A percentile compares a stretch with the other conserved stretches of the same genome.
Conservation (phyloP, 345 rosid genomes). For the Hibiscus trionum region DNA sequence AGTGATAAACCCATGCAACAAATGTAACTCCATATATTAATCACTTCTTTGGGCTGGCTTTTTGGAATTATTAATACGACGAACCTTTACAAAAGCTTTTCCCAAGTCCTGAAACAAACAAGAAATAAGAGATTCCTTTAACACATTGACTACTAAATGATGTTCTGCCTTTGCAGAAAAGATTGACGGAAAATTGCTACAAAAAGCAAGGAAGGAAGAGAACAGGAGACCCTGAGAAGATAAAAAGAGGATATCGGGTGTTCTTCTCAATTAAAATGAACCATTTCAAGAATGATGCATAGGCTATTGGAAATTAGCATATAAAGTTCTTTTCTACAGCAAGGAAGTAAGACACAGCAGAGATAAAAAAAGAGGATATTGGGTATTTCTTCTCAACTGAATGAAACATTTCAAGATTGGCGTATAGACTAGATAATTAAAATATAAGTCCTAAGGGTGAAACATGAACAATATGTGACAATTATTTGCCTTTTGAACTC, state of each 20-base stretch:
- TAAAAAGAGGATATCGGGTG: not conserved
- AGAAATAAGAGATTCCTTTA: not conserved
- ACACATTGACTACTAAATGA: not conserved
- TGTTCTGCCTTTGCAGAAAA: not conserved
- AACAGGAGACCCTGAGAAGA: not conserved
- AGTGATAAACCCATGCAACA: not conserved
- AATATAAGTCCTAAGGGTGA: not conserved
- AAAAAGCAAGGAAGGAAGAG: not conserved
- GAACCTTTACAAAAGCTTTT: conserved; percentile 44
- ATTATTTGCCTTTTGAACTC: not conserved
- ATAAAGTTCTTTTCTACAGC: not conserved
- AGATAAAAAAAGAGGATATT: too few species aligned
- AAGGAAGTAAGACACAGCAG: too few species aligned
- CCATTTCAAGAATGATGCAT: not conserved
- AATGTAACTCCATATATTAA: not conserved
- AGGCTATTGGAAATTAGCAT: not conserved
- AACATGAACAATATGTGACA: not conserved
- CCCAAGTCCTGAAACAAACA: conserved; percentile 34
- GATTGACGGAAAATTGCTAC: not conserved
- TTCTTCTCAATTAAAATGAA: not conserved
- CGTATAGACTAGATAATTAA: not conserved
- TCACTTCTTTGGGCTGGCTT: conserved; percentile 15
- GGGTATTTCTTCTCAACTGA: too few species aligned
- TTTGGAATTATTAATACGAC: conserved; percentile 57
- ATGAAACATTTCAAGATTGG: too few species aligned